A percentile compares a stretch with the other conserved stretches of the same genome.
phyloP scores from a whole-genome alignment of 208 protist species.

The Porcisia deanei region DNA sequence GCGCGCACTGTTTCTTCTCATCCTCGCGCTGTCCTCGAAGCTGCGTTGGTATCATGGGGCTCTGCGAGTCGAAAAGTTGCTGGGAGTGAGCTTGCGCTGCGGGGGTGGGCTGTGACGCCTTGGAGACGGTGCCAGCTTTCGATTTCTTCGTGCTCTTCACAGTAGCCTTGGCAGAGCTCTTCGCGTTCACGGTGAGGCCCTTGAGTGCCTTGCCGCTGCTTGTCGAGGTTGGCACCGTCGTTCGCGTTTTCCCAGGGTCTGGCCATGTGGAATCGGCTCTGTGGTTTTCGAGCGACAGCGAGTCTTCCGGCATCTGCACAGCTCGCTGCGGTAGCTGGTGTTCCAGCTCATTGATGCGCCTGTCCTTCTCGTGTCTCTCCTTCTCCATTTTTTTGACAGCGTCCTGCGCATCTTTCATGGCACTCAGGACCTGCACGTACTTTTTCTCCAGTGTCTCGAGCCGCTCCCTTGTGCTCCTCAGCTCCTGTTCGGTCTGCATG shows the following conservation, averaged over 20 bases:
- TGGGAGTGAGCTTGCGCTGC: background rate
- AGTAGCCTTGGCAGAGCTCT: background rate
- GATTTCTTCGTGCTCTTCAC: constrained; percentile 9
- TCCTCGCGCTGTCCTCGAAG: constrained; percentile 8
- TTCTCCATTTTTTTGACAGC: constrained; percentile 8
- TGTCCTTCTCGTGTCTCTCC: constrained; percentile 19
- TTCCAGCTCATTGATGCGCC: constrained; percentile 24
- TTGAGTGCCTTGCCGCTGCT: background rate
- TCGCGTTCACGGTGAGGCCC: background rate
- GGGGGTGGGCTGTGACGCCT: background rate
- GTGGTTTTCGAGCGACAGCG: background rate
- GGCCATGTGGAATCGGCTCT: background rate
- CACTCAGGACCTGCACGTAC: constrained; percentile 16
- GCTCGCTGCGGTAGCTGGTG: constrained; percentile 17
- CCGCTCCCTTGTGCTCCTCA: constrained; percentile 26
- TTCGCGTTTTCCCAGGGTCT: constrained; percentile 7
- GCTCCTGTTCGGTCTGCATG: constrained; percentile 32
- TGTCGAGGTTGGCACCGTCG: background rate
- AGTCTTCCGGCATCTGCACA: background rate
- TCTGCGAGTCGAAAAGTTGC: constrained; percentile 1
- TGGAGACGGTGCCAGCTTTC: constrained; percentile 1
- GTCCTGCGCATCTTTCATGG: constrained; percentile 21
- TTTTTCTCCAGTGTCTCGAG: constrained; percentile 19
- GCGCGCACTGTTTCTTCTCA: constrained; percentile 10
- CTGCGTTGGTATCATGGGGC: background rate